A percentile compares a stretch with the other conserved stretches of the same genome.
These are phyloP conservation scores for Phytophthora pluvialis DNA, from an alignment of 352 stramenopile genomes.

Conservation along the genomic window DNA sequence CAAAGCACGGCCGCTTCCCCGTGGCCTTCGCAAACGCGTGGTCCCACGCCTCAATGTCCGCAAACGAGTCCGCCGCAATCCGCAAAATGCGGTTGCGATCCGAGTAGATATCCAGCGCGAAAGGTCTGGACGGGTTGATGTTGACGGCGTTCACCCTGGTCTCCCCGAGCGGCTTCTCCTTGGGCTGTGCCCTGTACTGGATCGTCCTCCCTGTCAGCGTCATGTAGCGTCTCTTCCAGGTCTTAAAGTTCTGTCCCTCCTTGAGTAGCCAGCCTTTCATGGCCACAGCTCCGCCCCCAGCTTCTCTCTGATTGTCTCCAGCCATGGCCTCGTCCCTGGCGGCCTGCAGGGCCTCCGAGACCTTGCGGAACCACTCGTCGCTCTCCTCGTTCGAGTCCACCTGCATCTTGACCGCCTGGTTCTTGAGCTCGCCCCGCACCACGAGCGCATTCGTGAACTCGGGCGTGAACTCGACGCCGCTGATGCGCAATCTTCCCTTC, in stretches of 20 bases:
- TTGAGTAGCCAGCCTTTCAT: conserved; percentile 86
- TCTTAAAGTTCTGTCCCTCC: conserved; percentile 90
- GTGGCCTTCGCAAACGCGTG: conserved; percentile 53
- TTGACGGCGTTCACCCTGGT: conserved; percentile 77
- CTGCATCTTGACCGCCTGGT: conserved; percentile 74
- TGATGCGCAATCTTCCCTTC: conserved; percentile 70
- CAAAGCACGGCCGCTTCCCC: conserved; percentile 67
- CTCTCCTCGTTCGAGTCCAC: conserved; percentile 70
- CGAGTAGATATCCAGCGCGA: conserved; percentile 80
- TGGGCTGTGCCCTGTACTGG: conserved; percentile 66
- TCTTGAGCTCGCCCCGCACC: conserved; percentile 71
- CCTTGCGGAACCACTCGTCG: conserved; percentile 64
- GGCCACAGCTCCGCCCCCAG: conserved; percentile 19
- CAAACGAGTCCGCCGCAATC: conserved; percentile 69
- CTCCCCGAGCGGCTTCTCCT: conserved; percentile 68
- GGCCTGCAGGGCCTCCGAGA: conserved; percentile 49
- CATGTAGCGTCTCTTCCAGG: conserved; percentile 87
- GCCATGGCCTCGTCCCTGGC: conserved; percentile 11
- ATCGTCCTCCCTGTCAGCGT: conserved; percentile 62
- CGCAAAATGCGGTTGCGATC: conserved; percentile 84
- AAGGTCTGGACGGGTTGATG: conserved; percentile 64
- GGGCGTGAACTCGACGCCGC: conserved; percentile 67
- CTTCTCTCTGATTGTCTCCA: conserved; percentile 10
- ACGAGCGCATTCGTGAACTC: conserved; percentile 71
- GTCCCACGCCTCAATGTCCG: conserved; percentile 82